phyloP scores from a whole-genome alignment of 2,329 filamentous ascomycete genomes.

The Tolypocladium inflatum region DNA sequence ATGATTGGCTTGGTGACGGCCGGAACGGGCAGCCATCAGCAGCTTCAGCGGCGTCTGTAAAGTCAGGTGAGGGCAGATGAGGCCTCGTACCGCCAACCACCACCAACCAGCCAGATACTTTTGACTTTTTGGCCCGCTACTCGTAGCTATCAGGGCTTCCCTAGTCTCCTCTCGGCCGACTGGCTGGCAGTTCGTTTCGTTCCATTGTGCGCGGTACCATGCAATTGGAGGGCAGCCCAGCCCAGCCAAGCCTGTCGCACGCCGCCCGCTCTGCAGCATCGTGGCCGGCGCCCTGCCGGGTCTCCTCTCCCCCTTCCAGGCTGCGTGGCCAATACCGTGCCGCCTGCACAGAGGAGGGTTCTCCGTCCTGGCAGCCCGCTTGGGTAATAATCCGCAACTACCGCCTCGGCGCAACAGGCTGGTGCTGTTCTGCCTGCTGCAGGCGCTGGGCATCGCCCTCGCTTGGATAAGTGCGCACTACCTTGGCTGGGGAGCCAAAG shows the following conservation, averaged over 20 bases:
- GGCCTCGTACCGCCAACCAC: not conserved
- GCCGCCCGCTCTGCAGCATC: not conserved
- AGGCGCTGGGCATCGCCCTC: not conserved
- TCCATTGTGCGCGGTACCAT: not conserved
- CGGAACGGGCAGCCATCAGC: not conserved
- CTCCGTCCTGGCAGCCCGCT: not conserved
- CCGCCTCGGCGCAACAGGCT: not conserved
- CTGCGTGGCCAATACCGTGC: not conserved
- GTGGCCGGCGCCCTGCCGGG: not conserved
- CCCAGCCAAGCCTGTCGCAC: too few relatives aligned
- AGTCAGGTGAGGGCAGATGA: not conserved
- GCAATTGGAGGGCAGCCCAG: too few relatives aligned
- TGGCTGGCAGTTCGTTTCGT: not conserved
- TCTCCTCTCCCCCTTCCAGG: not conserved
- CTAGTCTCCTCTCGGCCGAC: not conserved
- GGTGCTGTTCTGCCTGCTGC: not conserved
- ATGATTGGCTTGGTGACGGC: not conserved
- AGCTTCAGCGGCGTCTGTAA: not conserved
- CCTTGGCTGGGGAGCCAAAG: not conserved
- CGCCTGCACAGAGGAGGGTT: not conserved
- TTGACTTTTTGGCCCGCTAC: not conserved
- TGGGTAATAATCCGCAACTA: not conserved
- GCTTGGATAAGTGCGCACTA: not conserved
- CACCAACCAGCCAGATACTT: not conserved
- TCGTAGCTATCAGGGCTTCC: not conserved